Conservation (phyloP, 768 basidiomycete species). For the Suillus tomentosus region DNA sequence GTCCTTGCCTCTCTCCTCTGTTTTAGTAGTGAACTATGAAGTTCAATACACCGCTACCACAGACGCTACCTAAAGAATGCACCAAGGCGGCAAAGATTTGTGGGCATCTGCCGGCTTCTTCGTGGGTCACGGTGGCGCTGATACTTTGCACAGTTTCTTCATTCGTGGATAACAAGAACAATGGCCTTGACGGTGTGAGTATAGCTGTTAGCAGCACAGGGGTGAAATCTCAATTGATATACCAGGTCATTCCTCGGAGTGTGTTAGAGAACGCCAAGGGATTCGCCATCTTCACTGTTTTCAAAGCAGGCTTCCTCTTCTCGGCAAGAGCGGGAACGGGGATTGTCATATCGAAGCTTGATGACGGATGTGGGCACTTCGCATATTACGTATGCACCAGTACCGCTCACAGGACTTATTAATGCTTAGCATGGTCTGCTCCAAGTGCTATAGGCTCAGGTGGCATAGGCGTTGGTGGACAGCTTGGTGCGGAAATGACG, state of each 20-base stretch:
- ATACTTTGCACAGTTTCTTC: conserved; percentile 60
- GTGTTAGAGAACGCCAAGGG: conserved; percentile 64
- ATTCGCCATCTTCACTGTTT: conserved; percentile 89
- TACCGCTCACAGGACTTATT: conserved; percentile 6
- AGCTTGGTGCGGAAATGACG: conserved; percentile 84
- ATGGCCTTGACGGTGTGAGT: conserved; percentile 79
- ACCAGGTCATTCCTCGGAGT: conserved; percentile 54
- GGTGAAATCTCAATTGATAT: background rate
- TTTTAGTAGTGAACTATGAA: conserved; percentile 39
- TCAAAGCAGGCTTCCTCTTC: conserved; percentile 72
- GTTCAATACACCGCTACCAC: conserved; percentile 50
- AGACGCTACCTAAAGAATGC: conserved; percentile 77
- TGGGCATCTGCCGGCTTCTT: conserved; percentile 35
- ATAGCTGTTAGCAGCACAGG: background rate
- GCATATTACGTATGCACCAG: conserved; percentile 7
- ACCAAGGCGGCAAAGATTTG: conserved; percentile 87
- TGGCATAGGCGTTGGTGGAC: conserved; percentile 85
- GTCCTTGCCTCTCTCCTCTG: background rate
- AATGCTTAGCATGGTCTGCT: conserved; percentile 77
- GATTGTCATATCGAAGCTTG: conserved; percentile 81
- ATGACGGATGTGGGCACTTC: conserved; percentile 70
- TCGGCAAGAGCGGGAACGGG: conserved; percentile 82
- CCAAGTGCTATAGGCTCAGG: conserved; percentile 95
- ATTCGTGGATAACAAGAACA: conserved; percentile 79
- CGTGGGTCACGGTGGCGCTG: conserved; percentile 4